Conservation (phyloP, 208 protist species). For the Acanthamoeba lugdunensis region DNA sequence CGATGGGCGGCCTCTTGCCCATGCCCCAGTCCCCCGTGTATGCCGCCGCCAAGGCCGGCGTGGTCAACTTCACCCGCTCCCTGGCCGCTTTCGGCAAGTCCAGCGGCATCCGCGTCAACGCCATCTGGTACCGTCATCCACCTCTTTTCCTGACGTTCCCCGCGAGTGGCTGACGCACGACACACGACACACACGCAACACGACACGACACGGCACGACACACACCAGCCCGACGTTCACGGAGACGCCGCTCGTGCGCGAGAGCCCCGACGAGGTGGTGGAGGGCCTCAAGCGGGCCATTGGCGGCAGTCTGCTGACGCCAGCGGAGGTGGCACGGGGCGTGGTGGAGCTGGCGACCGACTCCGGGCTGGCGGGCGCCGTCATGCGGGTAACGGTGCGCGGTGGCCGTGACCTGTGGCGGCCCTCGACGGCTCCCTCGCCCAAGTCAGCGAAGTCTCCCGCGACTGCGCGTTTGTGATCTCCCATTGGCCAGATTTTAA, state of each 20-base stretch:
- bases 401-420: not conserved
- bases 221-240: not conserved
- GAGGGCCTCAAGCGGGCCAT: not conserved
- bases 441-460: no score
- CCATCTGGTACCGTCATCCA: not conserved
- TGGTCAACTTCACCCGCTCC: slow-evolving; percentile 23
- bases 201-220: not conserved
- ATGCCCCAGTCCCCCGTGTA: slow-evolving; percentile 73
- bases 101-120: not conserved
- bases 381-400: slow-evolving; percentile 27
- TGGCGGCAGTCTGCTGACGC: not conserved
- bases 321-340: not conserved
- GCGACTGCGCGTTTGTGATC: no score
- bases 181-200: no score
- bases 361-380: not conserved
- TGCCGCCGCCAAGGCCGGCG: slow-evolving; percentile 65
- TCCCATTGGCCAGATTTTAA: no score
- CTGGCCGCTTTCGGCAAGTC: not conserved
- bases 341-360: not conserved
- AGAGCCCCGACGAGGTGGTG: not conserved
- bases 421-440: no score
- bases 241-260: not conserved
- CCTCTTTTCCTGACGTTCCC: no score
- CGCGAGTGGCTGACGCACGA: no score
- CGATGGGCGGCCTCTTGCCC: slow-evolving; percentile 72